Evolutionary conservation across 2,329 filamentous ascomycete species (phyloP).

Genomic region (Tolypocladium endophyticum): DNA sequence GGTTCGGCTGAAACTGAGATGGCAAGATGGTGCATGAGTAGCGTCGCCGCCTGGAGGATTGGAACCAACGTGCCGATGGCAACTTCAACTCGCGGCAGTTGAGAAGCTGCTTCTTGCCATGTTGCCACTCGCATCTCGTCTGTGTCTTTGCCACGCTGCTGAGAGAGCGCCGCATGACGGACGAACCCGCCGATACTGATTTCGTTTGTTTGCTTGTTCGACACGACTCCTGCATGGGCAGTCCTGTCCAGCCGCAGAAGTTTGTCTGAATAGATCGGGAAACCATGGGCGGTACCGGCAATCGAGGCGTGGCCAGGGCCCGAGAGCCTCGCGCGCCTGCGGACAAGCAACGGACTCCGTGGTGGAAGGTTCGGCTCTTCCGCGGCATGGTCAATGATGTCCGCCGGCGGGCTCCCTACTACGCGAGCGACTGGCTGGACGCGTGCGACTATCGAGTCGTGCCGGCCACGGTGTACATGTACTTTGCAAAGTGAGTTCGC

Average conservation of each 20-base stretch:
- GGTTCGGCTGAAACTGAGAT: background rate
- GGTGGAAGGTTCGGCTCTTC: constrained; percentile 70
- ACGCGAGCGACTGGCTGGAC: constrained; percentile 73
- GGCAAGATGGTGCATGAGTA: background rate
- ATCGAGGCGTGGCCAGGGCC: background rate
- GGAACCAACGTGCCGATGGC: background rate
- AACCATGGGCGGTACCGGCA: background rate
- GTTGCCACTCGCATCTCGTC: background rate
- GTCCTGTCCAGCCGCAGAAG: background rate
- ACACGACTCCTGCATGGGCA: background rate
- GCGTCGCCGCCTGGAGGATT: background rate
- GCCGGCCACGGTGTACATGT: constrained; percentile 85
- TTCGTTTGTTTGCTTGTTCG: background rate
- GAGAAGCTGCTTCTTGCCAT: no score
- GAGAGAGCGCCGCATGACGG: background rate
- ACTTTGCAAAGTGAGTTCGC: constrained; percentile 70
- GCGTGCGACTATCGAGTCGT: constrained; percentile 87
- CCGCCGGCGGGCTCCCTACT: constrained; percentile 63
- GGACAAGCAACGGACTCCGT: constrained; percentile 20
- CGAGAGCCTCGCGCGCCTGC: background rate
- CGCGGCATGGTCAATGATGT: constrained; percentile 73
- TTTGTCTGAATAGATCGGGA: background rate
- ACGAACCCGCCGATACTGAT: background rate
- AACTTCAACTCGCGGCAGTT: background rate
- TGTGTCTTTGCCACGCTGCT: background rate